Evolutionary conservation across 108 stramenopile genomes (phyloP), one percentile per base, ranked within the genome.

Genomic region (Bacterosira constricta): DNA sequence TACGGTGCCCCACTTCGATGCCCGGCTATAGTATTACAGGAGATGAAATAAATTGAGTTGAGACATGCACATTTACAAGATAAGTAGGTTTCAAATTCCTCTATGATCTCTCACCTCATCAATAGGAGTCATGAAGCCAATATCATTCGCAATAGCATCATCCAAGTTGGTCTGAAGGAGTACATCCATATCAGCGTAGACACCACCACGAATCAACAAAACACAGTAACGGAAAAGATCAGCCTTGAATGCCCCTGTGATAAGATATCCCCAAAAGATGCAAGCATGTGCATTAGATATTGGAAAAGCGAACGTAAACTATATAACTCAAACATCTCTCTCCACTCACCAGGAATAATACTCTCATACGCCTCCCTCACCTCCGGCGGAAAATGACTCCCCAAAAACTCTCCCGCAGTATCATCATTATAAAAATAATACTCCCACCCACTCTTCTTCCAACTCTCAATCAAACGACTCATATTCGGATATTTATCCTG

Each of bases 161-260:
- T 94, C 93, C 47, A 94, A 78, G 64, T 89, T 86, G 21, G 89
- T 53, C 57, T 90, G 87, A 36, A 94, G 83, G 75, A 94, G 68
- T 10, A 91, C 90, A 71, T 94, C 93, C 86, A 90, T 88, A 63
- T 94, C 93, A 25, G 88, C 83, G 58, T 91, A 93, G 39, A 94
- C 85, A 8, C 93, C 93, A 39, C 93, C 93, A 63, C 87, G 73
- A 66, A 91, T 90, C 49, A 94, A 54, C 47, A 94, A 37, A 34
- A 86, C 93, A 59, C 90, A 91, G 63, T 94, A 94, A 18, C 93
- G 82, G 51, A 94, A 94, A 36, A 94, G 73, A 80, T 94, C 93
- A 17, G 93, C 93, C 49, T 77, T 83, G 67, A 83, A 86, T 17
- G 85, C 85, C 17, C 85, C 85, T 52, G 80, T 63, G 13, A 47